Conservation (phyloP, 208 protist species). For the Trypanosoma avium region DNA sequence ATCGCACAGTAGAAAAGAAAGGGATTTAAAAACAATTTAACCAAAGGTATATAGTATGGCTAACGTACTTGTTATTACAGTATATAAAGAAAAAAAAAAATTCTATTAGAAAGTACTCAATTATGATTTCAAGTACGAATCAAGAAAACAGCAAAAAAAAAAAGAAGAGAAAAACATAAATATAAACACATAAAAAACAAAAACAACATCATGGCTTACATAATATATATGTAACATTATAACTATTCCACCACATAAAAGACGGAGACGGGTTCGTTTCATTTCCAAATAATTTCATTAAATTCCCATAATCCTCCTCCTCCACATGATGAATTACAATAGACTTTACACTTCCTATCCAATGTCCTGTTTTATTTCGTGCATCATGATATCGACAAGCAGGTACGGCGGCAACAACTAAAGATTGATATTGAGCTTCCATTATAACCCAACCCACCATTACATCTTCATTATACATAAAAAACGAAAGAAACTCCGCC, state of each 20-base stretch:
- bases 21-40: no score
- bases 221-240: background rate
- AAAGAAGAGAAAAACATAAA: no score
- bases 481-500: background rate
- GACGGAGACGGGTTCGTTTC: background rate
- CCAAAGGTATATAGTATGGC: no score
- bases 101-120: no score
- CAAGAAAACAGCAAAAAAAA: no score
- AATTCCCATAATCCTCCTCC: background rate
- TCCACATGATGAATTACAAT: background rate
- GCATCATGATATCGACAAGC: background rate
- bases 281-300: background rate
- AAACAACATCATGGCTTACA: background rate
- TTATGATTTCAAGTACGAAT: no score
- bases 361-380: background rate
- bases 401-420: background rate
- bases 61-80: no score
- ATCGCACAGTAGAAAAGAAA: no score
- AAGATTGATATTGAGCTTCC: background rate
- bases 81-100: no score
- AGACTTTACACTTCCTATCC: background rate
- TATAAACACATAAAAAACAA: background rate
- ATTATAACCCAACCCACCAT: background rate
- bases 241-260: background rate
- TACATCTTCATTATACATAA: constrained; percentile 1